A percentile compares a stretch with the other conserved stretches of the same genome.
phyloP scores from a whole-genome alignment of 306 rosid species.

The Prunus davidiana region DNA sequence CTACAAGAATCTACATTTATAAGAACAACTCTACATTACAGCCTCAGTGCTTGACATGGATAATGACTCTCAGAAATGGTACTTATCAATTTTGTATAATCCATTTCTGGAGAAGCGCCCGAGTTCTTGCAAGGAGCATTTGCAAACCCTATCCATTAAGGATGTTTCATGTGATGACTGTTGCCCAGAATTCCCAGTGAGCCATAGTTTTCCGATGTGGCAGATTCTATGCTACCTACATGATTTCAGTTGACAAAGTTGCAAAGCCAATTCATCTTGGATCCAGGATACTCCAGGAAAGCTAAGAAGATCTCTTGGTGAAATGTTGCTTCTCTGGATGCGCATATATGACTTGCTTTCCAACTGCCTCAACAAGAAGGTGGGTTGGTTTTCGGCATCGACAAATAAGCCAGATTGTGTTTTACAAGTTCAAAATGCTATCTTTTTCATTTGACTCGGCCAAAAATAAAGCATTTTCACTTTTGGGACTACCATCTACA shows the following conservation, averaged over 20 bases:
- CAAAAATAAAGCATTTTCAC: conserved; percentile 19
- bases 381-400: conserved; percentile 18
- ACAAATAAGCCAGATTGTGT: conserved; percentile 22
- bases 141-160: conserved; percentile 29
- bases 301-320: conserved; percentile 16
- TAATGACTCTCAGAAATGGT: conserved; percentile 3
- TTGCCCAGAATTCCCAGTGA: conserved; percentile 1
- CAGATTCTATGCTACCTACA: conserved; percentile 32
- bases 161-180: conserved; percentile 18
- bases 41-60: conserved; percentile 13
- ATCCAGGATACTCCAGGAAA: conserved; percentile 21
- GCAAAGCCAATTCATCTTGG: conserved; percentile 26
- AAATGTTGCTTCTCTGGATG: conserved; percentile 8
- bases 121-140: conserved; percentile 31
- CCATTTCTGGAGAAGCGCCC: conserved; percentile 16
- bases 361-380: conserved; percentile 16
- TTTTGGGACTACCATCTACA: conserved; percentile 28
- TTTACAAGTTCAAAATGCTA: conserved; percentile 34
- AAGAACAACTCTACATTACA: conserved; percentile 6
- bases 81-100: conserved; percentile 20
- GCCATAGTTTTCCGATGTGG: conserved; percentile 7
- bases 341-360: conserved; percentile 1
- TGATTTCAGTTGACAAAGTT: conserved; percentile 27
- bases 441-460: conserved; percentile 29
- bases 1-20: conserved; percentile 35